phyloP scores from a whole-genome alignment of 2,329 filamentous ascomycete genomes.

The Aspergillus brunneoviolaceus region DNA sequence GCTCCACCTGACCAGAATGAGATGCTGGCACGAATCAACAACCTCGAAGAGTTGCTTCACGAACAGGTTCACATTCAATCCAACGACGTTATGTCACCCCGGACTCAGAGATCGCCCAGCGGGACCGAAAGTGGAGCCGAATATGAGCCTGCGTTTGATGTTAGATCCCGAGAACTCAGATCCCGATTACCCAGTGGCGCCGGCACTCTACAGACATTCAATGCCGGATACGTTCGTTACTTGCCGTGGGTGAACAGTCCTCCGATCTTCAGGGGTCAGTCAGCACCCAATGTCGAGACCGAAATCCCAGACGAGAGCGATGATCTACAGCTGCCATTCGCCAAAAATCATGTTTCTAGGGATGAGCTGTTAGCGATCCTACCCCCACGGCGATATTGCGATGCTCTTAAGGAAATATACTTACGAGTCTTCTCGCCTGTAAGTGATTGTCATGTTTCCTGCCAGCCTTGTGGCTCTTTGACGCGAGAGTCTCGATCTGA shows the following conservation, averaged over 20 bases:
- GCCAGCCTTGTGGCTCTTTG: too few species aligned
- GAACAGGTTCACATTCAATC: conserved; percentile 29
- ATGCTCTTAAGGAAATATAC: conserved; percentile 37
- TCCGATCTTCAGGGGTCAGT: conserved; percentile 26
- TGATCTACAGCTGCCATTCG: conserved; percentile 35
- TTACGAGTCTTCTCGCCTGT: conserved; percentile 42
- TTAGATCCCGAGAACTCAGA: conserved; percentile 21
- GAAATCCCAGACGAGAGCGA: conserved; percentile 33
- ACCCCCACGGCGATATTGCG: conserved; percentile 38
- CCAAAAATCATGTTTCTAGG: conserved; percentile 26
- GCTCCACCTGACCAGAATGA: conserved; percentile 32
- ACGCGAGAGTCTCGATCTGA: not conserved
- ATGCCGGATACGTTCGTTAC: conserved; percentile 39
- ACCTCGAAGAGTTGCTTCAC: conserved; percentile 38
- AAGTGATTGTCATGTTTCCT: conserved; percentile 12
- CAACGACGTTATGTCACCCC: conserved; percentile 26
- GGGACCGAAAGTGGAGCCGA: conserved; percentile 29
- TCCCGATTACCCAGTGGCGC: conserved; percentile 26
- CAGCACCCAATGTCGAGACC: conserved; percentile 25
- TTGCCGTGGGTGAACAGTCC: conserved; percentile 32
- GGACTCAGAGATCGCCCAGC: conserved; percentile 29
- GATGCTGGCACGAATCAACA: conserved; percentile 35
- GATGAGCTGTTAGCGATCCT: conserved; percentile 33
- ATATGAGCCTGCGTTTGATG: conserved; percentile 20
- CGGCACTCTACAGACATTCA: conserved; percentile 32